Percentiles rank a stretch among this genome's conserved stretches.
Conservation (phyloP, 116 monocot genomes). For the Papilionanthe hybrid region DNA sequence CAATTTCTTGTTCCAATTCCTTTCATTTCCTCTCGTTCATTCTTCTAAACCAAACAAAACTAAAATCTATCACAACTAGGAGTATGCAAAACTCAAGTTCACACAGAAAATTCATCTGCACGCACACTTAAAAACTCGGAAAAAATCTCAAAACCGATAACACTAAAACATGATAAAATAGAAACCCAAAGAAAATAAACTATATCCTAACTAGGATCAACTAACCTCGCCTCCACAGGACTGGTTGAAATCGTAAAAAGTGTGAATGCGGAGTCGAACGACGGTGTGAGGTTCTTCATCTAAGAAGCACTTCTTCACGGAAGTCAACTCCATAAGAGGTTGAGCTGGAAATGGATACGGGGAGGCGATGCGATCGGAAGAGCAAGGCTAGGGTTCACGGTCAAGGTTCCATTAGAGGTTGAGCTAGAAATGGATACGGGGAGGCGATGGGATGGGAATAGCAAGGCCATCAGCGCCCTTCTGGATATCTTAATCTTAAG, state of each 20-base stretch:
- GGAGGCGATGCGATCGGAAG: background rate
- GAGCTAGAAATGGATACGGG: background rate
- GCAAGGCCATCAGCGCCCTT: background rate
- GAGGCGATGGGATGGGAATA: background rate
- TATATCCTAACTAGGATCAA: background rate
- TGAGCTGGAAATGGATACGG: too few species aligned
- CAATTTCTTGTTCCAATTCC: too few species aligned
- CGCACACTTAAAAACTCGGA: background rate
- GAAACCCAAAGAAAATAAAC: background rate
- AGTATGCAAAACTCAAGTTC: background rate
- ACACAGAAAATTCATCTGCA: background rate
- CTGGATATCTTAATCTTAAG: background rate
- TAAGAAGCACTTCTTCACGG: slow-evolving; percentile 39
- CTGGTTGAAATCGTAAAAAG: slow-evolving; percentile 74
- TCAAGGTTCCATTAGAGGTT: background rate
- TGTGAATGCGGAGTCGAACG: slow-evolving; percentile 68
- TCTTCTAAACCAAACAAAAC: too few species aligned
- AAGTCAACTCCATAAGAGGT: slow-evolving; percentile 34
- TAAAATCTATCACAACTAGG: too few species aligned
- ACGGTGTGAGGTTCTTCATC: slow-evolving; percentile 72
- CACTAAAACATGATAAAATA: too few species aligned
- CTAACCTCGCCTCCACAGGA: slow-evolving; percentile 60
- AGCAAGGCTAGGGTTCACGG: background rate
- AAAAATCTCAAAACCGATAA: background rate
- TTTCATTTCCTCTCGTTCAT: too few species aligned